Evolutionary conservation across 805 yeast species (phyloP), one percentile per base, ranked within the genome.

Genomic region (Tetrapisispora arboricola): DNA sequence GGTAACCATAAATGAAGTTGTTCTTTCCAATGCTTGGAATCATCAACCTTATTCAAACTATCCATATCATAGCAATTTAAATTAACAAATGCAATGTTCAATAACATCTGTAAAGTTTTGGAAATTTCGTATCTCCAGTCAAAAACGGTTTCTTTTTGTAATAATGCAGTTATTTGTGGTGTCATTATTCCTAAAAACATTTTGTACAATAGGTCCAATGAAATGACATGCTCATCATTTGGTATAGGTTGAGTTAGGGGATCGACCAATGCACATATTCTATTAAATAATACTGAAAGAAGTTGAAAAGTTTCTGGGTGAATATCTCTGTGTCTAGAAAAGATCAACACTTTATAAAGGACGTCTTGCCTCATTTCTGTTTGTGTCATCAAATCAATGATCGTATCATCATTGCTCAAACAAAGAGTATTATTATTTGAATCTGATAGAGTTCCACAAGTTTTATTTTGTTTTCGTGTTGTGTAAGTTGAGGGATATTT

Each of bases 201-300:
- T 44, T 74, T 74, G 16, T 80, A 69, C 11, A 78, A 51, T n/a
- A 70, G 54, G 45, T 76, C 78, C 6, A 79, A 55, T 9, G 85
- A 78, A 15, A 78, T 62, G 1, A 77, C 62, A 40, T 66, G 61
- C 11, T 62, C 57, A 42, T 76, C 81, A 19, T 68, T 69, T 31
- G 79, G 83, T 21, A 71, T 69, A 0, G 92, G 87, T 49, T 80
- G 85, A 1, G 87, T 78, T 49, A 71, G 65, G 2, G 87, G 85
- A 54, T 82, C 88, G 7, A 67, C 65, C 36, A 75, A 47, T 0
- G 65, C 52, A 2, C 71, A 56, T 3, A 73, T 39, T 0, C 61
- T 47, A 6, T 46, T 44, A 38, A 56, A 58, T 38, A 54, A 58
- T 10, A 43, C 32, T 15, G 39, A 18, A 21, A 57, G 30, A 15